These are phyloP conservation scores for Withania somnifera DNA, from an alignment of 305 asterid species.

Conservation along the genomic window DNA sequence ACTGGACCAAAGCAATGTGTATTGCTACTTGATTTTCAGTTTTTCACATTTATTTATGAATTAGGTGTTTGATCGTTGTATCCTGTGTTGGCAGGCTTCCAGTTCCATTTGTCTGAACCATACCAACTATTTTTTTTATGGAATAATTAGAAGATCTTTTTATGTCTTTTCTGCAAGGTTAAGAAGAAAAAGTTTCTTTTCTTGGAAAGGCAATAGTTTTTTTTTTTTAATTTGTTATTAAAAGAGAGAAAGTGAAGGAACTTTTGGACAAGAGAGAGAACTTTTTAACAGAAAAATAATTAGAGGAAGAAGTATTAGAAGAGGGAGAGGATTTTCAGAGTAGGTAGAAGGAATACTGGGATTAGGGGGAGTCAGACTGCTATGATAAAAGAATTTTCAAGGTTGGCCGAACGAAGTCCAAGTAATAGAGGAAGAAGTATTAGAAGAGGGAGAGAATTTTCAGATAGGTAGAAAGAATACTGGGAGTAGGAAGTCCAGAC, in stretches of 20 bases:
- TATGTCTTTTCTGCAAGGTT: not conserved
- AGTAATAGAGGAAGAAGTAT: no score
- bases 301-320: not conserved
- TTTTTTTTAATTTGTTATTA: not conserved
- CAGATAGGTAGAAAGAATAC: not conserved
- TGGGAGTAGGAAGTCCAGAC: no score
- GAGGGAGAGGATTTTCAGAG: not conserved
- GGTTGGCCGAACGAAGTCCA: not conserved
- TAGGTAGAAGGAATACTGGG: not conserved
- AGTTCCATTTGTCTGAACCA: not conserved
- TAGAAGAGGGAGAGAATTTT: not conserved
- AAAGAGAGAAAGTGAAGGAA: not conserved
- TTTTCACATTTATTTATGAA: not conserved
- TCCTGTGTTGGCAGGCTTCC: not conserved
- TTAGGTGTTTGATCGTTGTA: not conserved
- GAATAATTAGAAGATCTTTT: not conserved
- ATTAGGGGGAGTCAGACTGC: not conserved
- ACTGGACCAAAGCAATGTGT: not conserved
- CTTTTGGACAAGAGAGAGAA: not conserved
- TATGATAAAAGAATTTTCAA: not conserved
- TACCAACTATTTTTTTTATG: not conserved
- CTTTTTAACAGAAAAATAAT: not conserved
- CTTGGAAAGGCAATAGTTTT: not conserved
- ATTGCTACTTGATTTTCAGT: not conserved
- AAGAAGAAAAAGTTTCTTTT: not conserved